Evolutionary conservation across 1,139 yeast genomes (phyloP).

Genomic region (Starmera stellimalicola): DNA sequence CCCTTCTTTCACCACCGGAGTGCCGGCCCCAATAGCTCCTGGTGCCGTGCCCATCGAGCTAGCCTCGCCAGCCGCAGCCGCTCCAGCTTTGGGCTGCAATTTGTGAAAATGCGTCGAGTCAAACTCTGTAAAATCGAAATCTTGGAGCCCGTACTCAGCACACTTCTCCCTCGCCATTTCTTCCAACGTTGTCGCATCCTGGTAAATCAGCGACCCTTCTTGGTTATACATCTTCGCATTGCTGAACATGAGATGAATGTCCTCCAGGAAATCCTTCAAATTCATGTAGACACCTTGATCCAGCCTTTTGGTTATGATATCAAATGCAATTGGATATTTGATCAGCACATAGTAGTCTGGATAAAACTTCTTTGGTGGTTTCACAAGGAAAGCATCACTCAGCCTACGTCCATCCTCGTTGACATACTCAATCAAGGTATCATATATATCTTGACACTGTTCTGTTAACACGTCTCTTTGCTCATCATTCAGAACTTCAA

Average conservation of each 20-base stretch:
- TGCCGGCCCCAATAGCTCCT: too few species aligned
- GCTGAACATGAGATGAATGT: constrained; percentile 65
- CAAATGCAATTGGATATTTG: constrained; percentile 73
- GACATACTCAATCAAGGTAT: constrained; percentile 32
- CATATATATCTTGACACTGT: constrained; percentile 34
- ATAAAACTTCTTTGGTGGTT: constrained; percentile 64
- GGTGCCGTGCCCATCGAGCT: too few species aligned
- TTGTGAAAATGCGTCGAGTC: constrained; percentile 37
- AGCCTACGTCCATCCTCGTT: constrained; percentile 35
- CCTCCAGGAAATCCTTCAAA: constrained; percentile 57
- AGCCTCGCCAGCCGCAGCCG: background rate
- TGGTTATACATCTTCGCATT: constrained; percentile 87
- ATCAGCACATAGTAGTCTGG: constrained; percentile 85
- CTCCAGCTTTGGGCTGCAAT: constrained; percentile 1
- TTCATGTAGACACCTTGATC: constrained; percentile 40
- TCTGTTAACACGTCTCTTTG: constrained; percentile 35
- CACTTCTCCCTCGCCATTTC: constrained; percentile 29
- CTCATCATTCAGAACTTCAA: constrained; percentile 32
- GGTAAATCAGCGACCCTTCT: constrained; percentile 76
- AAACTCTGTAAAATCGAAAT: constrained; percentile 39
- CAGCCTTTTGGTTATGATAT: constrained; percentile 53
- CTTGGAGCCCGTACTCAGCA: constrained; percentile 24
- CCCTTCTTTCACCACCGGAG: too few species aligned
- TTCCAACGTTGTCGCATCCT: constrained; percentile 67
- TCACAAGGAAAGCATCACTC: constrained; percentile 55